phyloP scores from a whole-genome alignment of 495 filamentous ascomycete genomes.

The Trichoderma reesei region DNA sequence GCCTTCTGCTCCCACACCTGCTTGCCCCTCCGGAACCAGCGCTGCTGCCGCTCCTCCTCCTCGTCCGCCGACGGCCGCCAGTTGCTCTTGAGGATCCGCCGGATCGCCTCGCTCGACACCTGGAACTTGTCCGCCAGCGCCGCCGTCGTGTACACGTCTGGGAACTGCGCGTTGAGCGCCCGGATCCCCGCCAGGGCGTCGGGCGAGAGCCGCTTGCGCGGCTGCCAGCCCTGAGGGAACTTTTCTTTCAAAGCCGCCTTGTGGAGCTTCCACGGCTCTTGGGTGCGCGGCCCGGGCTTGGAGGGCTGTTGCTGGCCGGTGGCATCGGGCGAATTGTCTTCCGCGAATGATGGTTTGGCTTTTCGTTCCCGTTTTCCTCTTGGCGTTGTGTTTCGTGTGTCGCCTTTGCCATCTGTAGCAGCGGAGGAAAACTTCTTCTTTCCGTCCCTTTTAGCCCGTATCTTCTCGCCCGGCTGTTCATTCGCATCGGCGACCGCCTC shows the following conservation, averaged over 20 bases:
- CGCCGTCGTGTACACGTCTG: slow-evolving; percentile 62
- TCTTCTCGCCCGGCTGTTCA: not conserved
- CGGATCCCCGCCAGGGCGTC: slow-evolving; percentile 84
- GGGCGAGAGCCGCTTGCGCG: slow-evolving; percentile 78
- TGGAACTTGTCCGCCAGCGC: slow-evolving; percentile 71
- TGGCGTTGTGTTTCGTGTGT: not conserved
- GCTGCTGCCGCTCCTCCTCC: slow-evolving; percentile 44
- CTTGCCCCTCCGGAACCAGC: slow-evolving; percentile 75
- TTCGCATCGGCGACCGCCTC: not conserved
- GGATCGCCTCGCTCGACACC: slow-evolving; percentile 75
- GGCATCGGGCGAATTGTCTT: not conserved
- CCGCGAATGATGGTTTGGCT: too few species aligned
- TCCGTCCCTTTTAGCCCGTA: not conserved
- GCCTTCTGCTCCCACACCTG: slow-evolving; percentile 66
- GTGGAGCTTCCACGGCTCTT: slow-evolving; percentile 58
- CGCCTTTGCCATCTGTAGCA: not conserved
- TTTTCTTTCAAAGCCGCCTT: slow-evolving; percentile 61
- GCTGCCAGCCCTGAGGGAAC: slow-evolving; percentile 69
- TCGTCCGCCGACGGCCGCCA: slow-evolving; percentile 65
- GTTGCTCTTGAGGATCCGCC: slow-evolving; percentile 74
- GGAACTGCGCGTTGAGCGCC: slow-evolving; percentile 62
- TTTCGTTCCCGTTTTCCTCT: not conserved
- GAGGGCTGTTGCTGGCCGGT: not conserved
- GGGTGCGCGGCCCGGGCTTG: not conserved
- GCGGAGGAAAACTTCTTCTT: not conserved